Percentiles rank a stretch among this genome's conserved stretches.
Conservation (phyloP, 108 stramenopile genomes). For the Cyclostephanos invisitatus region DNA sequence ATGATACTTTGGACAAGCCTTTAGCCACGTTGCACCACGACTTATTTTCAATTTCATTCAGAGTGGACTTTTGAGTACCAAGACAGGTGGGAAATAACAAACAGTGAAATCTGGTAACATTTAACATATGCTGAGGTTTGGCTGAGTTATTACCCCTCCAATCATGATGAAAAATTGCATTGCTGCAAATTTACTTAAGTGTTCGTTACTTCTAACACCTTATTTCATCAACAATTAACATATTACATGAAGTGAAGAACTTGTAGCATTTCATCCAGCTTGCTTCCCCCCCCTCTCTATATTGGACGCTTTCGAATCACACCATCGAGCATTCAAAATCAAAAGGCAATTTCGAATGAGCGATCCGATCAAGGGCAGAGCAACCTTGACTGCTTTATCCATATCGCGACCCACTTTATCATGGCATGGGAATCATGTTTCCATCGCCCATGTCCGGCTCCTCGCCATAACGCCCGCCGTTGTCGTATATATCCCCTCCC, state of each 20-base stretch:
- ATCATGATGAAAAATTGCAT: background rate
- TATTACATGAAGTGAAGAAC: no score
- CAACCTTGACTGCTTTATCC: background rate
- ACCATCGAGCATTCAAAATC: background rate
- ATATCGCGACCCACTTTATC: background rate
- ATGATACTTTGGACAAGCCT: background rate
- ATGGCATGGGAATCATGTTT: conserved; percentile 49
- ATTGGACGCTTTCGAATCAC: background rate
- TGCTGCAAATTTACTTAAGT: background rate
- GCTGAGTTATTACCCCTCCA: background rate
- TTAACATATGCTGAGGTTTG: background rate
- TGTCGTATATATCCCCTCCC: conserved; percentile 30
- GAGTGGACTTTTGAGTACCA: background rate
- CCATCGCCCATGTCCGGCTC: conserved; percentile 39
- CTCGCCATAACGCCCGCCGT: conserved; percentile 30
- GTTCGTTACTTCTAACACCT: no score
- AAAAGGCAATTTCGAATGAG: background rate
- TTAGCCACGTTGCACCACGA: background rate
- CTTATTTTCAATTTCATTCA: background rate
- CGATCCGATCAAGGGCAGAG: background rate
- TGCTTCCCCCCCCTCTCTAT: background rate
- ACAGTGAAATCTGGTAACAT: background rate
- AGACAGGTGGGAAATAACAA: background rate
- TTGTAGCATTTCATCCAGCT: background rate
- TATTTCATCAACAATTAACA: no score